Evolutionary conservation across 2,329 filamentous ascomycete genomes (phyloP), one percentile per base, ranked within the genome.

Genomic region (Talaromyces amestolkiae): DNA sequence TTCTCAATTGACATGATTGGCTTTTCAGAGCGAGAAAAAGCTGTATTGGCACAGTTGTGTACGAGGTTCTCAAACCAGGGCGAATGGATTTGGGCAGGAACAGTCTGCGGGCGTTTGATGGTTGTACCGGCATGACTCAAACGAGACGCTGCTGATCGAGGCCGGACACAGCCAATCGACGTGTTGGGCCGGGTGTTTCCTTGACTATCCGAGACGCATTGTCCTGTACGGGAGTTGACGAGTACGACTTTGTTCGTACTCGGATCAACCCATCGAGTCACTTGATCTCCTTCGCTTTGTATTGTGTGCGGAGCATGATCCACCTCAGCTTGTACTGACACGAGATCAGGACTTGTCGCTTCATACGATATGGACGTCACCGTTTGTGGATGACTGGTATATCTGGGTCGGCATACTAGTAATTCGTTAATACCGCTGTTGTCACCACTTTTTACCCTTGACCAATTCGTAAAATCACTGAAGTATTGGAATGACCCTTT

Each of bases 11-110:
- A 76, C 53, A 71, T 76, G 63, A 86, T 80, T 15, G 72, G 72
- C 49, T 76, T 74, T 69, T 85, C 80, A 15, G 80, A 75, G 1
- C 75, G 75, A n/a, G 83, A 78, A 73, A 96, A 97, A 0, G 91
- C 80, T 0, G 92, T 91, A 66, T 93, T 96, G 9, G 89, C 77
- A 91, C 92, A 96, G 9, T 80, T 81, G 41, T 82, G 75, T 1
- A 92, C 76, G 7, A 94, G 71, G 7, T 82, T 78, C 9, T 83
- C 80, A 2, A 93, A 77, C 90, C 89, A 92, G 10, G 75, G 69
- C n/a, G 68, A 71, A 17, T 69, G 66, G 6, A 60, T 60, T 24
- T 63, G 47, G 9, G 65, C 11, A 37, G 66, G 63, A 22, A 69
- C 69, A 6, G 73, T 70, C 39, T 58, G 66, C 35, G 73, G 67